Conservation (phyloP, 768 basidiomycete species). For the Mycena amicta region DNA sequence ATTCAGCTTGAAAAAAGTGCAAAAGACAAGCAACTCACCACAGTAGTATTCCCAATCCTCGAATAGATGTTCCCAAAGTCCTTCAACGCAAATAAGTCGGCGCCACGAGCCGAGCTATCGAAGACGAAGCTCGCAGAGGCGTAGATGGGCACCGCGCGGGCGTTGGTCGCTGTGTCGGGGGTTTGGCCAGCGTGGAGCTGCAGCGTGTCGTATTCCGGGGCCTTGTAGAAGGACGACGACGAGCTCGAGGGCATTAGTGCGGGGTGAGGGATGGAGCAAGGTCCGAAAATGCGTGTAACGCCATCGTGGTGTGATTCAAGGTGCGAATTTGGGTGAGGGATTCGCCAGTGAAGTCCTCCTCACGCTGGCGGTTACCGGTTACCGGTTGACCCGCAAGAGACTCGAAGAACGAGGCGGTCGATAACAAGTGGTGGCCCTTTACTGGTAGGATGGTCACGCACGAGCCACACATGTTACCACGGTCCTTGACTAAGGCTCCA, state of each 20-base stretch:
- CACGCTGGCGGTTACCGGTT: too few relatives aligned
- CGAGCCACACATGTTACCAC: too few relatives aligned
- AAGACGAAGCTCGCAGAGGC: slow-evolving; percentile 54
- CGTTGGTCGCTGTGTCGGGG: slow-evolving; percentile 47
- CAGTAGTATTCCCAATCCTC: slow-evolving; percentile 53
- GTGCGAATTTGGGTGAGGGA: too few relatives aligned
- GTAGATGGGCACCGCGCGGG: slow-evolving; percentile 60
- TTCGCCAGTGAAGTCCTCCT: too few relatives aligned
- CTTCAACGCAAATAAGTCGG: slow-evolving; percentile 53
- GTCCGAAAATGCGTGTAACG: too few relatives aligned
- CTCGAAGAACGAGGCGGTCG: too few relatives aligned
- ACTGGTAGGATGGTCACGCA: too few relatives aligned
- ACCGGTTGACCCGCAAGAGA: too few relatives aligned
- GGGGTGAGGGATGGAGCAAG: not conserved
- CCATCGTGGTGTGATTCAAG: not conserved
- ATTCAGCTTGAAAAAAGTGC: not conserved
- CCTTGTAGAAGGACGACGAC: slow-evolving; percentile 5
- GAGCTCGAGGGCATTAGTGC: not conserved
- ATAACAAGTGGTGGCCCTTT: too few relatives aligned
- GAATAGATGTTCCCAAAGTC: slow-evolving; percentile 50
- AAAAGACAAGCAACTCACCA: slow-evolving; percentile 28
- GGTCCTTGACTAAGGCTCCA: too few relatives aligned
- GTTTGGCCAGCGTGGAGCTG: slow-evolving; percentile 62
- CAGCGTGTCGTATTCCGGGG: slow-evolving; percentile 50
- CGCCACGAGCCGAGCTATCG: slow-evolving; percentile 54